Evolutionary conservation across 2,329 filamentous ascomycete species (phyloP).

Genomic region (Knoxdaviesia proteae): DNA sequence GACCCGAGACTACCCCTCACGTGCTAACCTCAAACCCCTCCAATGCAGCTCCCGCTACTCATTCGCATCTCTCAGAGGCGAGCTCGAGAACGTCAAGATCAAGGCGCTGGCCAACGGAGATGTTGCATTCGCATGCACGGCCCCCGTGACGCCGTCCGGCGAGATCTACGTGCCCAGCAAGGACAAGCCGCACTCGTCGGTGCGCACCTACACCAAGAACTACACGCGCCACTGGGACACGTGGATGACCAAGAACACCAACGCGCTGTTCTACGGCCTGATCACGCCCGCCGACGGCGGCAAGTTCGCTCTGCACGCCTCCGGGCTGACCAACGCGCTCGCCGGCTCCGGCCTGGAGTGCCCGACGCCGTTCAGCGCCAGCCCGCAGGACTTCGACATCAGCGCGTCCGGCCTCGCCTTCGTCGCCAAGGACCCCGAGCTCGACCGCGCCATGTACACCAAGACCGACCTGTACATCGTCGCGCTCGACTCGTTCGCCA

Average conservation of each 20-base stretch:
- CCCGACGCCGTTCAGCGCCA: constrained; percentile 62
- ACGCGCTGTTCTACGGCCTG: constrained; percentile 52
- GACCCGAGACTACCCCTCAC: no score
- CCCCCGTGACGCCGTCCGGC: constrained; percentile 46
- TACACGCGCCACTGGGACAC: constrained; percentile 71
- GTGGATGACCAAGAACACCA: constrained; percentile 48
- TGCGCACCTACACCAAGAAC: constrained; percentile 50
- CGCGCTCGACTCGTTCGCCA: constrained; percentile 38
- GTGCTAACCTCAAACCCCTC: no score
- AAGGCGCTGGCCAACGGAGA: constrained; percentile 26
- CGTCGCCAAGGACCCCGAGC: constrained; percentile 50
- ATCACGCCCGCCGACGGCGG: constrained; percentile 22
- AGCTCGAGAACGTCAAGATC: constrained; percentile 37
- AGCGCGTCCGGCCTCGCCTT: constrained; percentile 45
- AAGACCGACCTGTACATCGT: constrained; percentile 66
- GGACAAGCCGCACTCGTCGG: constrained; percentile 40
- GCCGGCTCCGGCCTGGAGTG: constrained; percentile 36
- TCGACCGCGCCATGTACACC: constrained; percentile 55
- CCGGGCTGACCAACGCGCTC: constrained; percentile 41
- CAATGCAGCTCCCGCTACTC: no score
- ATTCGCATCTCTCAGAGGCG: constrained; percentile 13
- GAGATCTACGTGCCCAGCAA: constrained; percentile 44
- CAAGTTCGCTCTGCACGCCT: constrained; percentile 20
- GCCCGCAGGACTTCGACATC: constrained; percentile 62
- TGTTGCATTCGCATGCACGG: constrained; percentile 37